Percentiles rank a stretch among this genome's conserved stretches.
Conservation (phyloP, 345 rosid species). For the Carallia brachiata region DNA sequence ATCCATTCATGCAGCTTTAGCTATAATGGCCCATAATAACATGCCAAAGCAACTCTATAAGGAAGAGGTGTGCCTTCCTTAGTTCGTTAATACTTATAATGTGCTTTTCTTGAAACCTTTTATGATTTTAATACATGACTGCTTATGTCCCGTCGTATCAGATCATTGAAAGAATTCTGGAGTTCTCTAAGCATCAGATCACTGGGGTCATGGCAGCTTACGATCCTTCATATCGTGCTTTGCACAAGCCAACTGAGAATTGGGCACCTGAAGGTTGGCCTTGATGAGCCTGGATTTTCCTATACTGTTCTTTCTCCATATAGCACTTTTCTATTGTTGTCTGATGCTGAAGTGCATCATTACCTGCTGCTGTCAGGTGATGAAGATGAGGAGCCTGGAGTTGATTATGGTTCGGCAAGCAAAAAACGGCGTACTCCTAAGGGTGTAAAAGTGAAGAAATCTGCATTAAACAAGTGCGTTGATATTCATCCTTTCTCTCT, state of each 20-base stretch:
- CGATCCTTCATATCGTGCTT: constrained; percentile 84
- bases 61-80: constrained; percentile 71
- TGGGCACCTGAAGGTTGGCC: constrained; percentile 69
- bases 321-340: constrained; percentile 1
- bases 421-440: constrained; percentile 70
- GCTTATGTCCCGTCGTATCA: constrained; percentile 29
- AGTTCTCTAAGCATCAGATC: constrained; percentile 90
- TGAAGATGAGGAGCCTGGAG: constrained; percentile 82
- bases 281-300: constrained; percentile 16
- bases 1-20: constrained; percentile 90
- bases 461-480: constrained; percentile 70
- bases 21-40: constrained; percentile 78
- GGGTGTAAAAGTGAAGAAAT: constrained; percentile 72
- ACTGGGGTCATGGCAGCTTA: constrained; percentile 81
- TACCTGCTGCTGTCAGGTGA: constrained; percentile 46
- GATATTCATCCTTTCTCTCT: constrained; percentile 21
- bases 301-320: constrained; percentile 10
- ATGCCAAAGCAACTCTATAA: constrained; percentile 96
- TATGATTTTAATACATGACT: constrained; percentile 11
- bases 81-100: constrained; percentile 10
- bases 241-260: constrained; percentile 78
- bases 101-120: not conserved
- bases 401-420: constrained; percentile 68
- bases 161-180: constrained; percentile 95
- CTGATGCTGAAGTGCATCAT: not conserved